These are phyloP conservation scores for Hemileccinum rubropunctum DNA, from an alignment of 768 basidiomycete species.

Conservation along the genomic window DNA sequence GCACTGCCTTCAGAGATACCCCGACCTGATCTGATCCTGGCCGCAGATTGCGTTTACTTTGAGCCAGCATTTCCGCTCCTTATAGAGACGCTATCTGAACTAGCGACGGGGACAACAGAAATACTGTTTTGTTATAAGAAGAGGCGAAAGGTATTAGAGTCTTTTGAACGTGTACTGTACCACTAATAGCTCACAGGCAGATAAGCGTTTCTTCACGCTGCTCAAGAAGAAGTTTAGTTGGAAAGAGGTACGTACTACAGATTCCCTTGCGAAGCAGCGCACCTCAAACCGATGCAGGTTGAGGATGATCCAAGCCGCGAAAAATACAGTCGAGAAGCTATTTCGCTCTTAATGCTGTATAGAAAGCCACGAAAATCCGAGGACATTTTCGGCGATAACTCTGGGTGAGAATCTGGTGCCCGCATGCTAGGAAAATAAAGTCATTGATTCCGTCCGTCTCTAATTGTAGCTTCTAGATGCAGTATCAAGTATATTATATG, in stretches of 20 bases:
- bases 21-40: constrained; percentile 70
- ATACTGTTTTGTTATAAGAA: constrained; percentile 94
- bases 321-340: constrained; percentile 61
- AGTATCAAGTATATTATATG: background rate
- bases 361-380: constrained; percentile 13
- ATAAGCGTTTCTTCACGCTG: constrained; percentile 80
- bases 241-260: constrained; percentile 47
- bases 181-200: constrained; percentile 52
- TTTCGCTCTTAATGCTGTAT: constrained; percentile 51
- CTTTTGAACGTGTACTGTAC: background rate
- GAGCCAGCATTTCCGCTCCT: constrained; percentile 90
- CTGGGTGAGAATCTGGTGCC: background rate
- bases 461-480: constrained; percentile 8
- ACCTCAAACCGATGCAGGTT: constrained; percentile 39
- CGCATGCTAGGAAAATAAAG: background rate
- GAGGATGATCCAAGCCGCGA: constrained; percentile 58
- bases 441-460: constrained; percentile 1
- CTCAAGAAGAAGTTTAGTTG: constrained; percentile 78
- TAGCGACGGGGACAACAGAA: constrained; percentile 56
- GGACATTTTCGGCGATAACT: background rate
- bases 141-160: constrained; percentile 66
- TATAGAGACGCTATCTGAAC: constrained; percentile 70
- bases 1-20: constrained; percentile 46
- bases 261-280: background rate
- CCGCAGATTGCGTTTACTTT: constrained; percentile 95